Evolutionary conservation across 345 rosid genomes (phyloP).

Genomic region (Hibiscus trionum): DNA sequence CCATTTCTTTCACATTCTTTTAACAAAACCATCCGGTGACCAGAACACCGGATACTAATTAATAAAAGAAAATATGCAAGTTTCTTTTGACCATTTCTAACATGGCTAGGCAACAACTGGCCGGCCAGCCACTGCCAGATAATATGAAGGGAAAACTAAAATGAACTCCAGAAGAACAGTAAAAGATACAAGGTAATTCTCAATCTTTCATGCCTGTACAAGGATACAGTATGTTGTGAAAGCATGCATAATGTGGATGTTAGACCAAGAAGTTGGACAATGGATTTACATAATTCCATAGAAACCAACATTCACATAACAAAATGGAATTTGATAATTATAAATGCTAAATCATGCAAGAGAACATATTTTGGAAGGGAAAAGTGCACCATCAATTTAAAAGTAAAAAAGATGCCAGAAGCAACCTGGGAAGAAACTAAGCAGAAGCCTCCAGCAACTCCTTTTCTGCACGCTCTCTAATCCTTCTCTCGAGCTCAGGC

Average conservation of each 20-base stretch:
- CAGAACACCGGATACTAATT: background rate
- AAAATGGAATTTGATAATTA: background rate
- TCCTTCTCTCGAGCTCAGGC: conserved; percentile 98
- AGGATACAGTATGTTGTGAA: background rate
- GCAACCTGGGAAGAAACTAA: conserved; percentile 22
- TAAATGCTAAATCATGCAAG: background rate
- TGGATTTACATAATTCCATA: background rate
- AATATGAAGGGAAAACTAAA: background rate
- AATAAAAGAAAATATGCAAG: background rate
- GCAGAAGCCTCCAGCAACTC: conserved; percentile 92
- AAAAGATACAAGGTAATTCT: background rate
- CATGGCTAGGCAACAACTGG: background rate
- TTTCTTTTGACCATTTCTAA: background rate
- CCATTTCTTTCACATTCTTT: background rate
- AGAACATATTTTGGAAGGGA: background rate
- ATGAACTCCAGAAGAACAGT: background rate
- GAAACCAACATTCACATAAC: background rate
- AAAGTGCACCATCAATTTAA: background rate
- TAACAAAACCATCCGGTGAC: background rate
- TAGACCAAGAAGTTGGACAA: too few relatives aligned
- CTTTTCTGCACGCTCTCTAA: conserved; percentile 75
- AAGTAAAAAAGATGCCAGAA: background rate
- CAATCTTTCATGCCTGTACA: background rate
- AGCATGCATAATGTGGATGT: background rate
- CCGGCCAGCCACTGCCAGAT: background rate